These are phyloP conservation scores for Chrysoporthe deuterocubensis DNA, from an alignment of 2,329 filamentous ascomycete species.

Conservation along the genomic window DNA sequence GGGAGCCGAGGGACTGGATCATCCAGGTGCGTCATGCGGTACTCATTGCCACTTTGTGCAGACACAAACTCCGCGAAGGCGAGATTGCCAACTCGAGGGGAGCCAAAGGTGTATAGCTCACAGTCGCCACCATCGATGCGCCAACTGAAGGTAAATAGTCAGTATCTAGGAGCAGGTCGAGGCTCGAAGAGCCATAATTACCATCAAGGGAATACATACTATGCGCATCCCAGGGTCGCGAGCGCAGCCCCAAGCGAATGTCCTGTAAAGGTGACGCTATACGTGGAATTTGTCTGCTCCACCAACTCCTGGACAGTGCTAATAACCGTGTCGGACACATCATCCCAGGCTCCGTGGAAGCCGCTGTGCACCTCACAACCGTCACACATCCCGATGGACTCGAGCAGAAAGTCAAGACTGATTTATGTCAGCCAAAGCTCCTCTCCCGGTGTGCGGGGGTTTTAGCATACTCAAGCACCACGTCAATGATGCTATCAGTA, in stretches of 20 bases:
- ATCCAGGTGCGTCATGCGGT: conserved; percentile 27
- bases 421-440: too few relatives aligned
- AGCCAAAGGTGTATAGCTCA: conserved; percentile 37
- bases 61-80: conserved; percentile 36
- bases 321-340: conserved; percentile 30
- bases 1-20: conserved; percentile 30
- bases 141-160: background rate
- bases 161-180: background rate
- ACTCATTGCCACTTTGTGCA: conserved; percentile 23
- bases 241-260: conserved; percentile 39
- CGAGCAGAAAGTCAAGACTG: conserved; percentile 43
- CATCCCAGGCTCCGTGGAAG: conserved; percentile 32
- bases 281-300: conserved; percentile 30
- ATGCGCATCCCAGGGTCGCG: conserved; percentile 34
- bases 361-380: conserved; percentile 35
- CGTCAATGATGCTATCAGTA: conserved; percentile 24
- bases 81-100: conserved; percentile 37
- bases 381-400: conserved; percentile 40
- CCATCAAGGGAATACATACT: conserved; percentile 23
- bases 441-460: too few relatives aligned
- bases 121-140: conserved; percentile 23
- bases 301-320: conserved; percentile 29
- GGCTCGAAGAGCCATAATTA: too few relatives aligned
- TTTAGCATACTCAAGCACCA: conserved; percentile 26
- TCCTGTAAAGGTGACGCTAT: conserved; percentile 35